Conservation (phyloP, 2,329 filamentous ascomycete species). For the Penicillium sp. region DNA sequence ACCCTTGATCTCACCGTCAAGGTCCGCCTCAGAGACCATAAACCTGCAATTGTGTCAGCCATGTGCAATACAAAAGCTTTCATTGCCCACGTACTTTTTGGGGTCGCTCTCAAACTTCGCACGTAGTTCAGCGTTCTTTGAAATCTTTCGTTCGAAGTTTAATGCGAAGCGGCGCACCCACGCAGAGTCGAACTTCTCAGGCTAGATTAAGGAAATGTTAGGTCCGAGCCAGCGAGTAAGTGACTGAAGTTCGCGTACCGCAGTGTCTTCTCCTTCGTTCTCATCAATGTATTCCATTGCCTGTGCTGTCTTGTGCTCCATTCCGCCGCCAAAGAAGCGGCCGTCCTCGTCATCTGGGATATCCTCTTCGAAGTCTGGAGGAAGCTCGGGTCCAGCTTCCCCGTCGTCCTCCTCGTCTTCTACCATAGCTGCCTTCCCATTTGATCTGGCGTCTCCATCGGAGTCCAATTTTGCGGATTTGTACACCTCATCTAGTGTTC, state of each 20-base stretch:
- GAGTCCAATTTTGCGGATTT: constrained; percentile 60
- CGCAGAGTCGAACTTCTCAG: constrained; percentile 76
- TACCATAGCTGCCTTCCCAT: constrained; percentile 48
- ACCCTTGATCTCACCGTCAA: constrained; percentile 84
- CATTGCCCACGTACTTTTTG: constrained; percentile 57
- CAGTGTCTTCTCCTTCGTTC: constrained; percentile 57
- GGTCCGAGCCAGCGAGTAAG: constrained; percentile 7
- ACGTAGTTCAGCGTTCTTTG: constrained; percentile 84
- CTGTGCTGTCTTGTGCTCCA: constrained; percentile 76
- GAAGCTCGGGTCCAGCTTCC: constrained; percentile 56
- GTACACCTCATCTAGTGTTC: constrained; percentile 55
- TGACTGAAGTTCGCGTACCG: constrained; percentile 31
- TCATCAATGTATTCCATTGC: constrained; percentile 87
- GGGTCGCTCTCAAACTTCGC: constrained; percentile 82
- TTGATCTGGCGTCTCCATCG: constrained; percentile 53
- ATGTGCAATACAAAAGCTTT: neutral
- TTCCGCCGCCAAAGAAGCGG: constrained; percentile 91
- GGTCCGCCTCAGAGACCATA: constrained; percentile 81
- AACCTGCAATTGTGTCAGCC: constrained; percentile 50
- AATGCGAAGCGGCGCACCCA: constrained; percentile 84
- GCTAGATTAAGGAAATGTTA: constrained; percentile 32
- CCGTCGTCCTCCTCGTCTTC: constrained; percentile 51
- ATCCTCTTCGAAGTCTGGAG: constrained; percentile 60
- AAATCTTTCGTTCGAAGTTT: constrained; percentile 87
- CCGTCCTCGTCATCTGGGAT: constrained; percentile 82